Evolutionary conservation across 495 filamentous ascomycete genomes (phyloP).

Genomic region (Podospora appendiculata): DNA sequence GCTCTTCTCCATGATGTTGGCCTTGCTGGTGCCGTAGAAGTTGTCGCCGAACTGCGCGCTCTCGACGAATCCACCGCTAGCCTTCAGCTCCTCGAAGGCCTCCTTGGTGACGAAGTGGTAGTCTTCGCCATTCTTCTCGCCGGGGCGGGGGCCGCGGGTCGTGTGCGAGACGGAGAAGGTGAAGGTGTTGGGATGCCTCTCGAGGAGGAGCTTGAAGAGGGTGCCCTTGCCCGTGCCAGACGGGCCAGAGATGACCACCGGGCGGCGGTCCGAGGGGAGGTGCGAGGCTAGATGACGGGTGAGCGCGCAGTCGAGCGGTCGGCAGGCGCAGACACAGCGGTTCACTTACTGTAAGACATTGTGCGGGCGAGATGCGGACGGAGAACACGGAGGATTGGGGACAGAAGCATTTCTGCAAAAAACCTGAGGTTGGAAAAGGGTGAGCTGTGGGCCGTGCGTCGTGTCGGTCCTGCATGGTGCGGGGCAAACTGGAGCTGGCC

Average conservation of each 20-base stretch:
- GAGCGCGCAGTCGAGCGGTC: neutral
- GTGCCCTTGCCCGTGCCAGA: constrained; percentile 86
- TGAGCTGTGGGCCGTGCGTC: no score
- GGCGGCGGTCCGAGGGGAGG: constrained; percentile 41
- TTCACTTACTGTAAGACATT: constrained; percentile 23
- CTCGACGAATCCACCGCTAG: constrained; percentile 73
- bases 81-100: constrained; percentile 61
- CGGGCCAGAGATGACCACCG: constrained; percentile 82
- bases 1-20: constrained; percentile 66
- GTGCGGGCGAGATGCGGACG: constrained; percentile 15
- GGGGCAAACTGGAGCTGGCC: no score
- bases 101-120: constrained; percentile 75
- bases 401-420: constrained; percentile 4
- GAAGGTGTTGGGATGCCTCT: constrained; percentile 61
- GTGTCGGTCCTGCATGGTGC: no score
- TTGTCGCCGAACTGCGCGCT: constrained; percentile 78
- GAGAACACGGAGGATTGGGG: constrained; percentile 3
- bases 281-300: neutral
- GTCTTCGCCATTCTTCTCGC: constrained; percentile 67
- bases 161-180: constrained; percentile 83
- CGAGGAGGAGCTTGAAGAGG: constrained; percentile 63
- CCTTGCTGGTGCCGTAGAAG: constrained; percentile 75
- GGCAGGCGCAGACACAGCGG: neutral
- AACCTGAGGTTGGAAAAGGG: no score
- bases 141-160: constrained; percentile 66